These are phyloP conservation scores for Colletotrichum sp. DNA, from an alignment of 2,329 filamentous ascomycete species.

Conservation along the genomic window DNA sequence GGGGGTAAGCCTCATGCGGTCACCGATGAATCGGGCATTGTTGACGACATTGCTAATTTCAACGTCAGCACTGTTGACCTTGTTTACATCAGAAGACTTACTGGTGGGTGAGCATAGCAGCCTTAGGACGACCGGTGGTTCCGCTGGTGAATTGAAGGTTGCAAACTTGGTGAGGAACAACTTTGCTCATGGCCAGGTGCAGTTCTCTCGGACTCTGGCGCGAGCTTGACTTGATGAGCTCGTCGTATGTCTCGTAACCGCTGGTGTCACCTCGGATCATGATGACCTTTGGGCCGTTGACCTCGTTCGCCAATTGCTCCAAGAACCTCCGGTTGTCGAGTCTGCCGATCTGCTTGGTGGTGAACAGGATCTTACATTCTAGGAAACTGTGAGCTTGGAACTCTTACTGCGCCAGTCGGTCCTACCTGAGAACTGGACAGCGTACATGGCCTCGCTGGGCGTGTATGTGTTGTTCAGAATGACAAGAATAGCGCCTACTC, in stretches of 20 bases:
- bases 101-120: constrained; percentile 77
- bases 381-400: neutral
- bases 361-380: constrained; percentile 78
- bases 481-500: constrained; percentile 72
- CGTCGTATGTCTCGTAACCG: constrained; percentile 64
- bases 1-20: constrained; percentile 72
- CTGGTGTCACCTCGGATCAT: constrained; percentile 63
- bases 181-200: constrained; percentile 55
- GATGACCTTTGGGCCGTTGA: constrained; percentile 56
- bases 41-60: constrained; percentile 62
- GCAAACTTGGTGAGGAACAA: constrained; percentile 71
- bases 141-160: constrained; percentile 79
- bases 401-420: neutral
- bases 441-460: constrained; percentile 73
- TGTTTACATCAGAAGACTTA: constrained; percentile 37
- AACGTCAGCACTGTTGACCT: neutral
- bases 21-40: constrained; percentile 74
- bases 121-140: constrained; percentile 77
- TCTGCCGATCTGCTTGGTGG: constrained; percentile 70
- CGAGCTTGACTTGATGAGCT: constrained; percentile 59
- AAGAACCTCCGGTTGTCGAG: constrained; percentile 69
- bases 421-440: constrained; percentile 71
- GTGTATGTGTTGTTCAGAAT: constrained; percentile 87
- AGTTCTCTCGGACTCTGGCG: constrained; percentile 55
- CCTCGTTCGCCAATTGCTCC: constrained; percentile 51